Evolutionary conservation across 805 yeast species (phyloP), one percentile per base, ranked within the genome.

Genomic region (Candida sakaeoensis): DNA sequence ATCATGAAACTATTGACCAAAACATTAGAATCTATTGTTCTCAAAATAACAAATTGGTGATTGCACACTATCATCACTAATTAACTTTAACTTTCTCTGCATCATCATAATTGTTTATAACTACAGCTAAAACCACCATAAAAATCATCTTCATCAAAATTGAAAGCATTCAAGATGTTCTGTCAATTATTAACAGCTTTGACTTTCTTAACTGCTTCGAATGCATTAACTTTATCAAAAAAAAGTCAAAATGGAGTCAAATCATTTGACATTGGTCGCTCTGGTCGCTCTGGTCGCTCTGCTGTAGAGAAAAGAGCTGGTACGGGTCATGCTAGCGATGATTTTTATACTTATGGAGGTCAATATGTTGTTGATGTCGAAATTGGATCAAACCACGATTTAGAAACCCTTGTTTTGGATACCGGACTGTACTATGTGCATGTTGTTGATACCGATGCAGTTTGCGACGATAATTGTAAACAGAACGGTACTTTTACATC

Each of bases 361-460:
- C 15, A 6, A 12, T 29, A 29, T 10, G 16, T 9, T 3, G n/a
- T 18, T 5, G 22, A 29, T 9, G 22, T 33, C n/a, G 15, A 33
- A 13, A 15, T 33, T 23, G 29, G 37, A 3, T 33, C 29, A 3
- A 25, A 34, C 17, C 24, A 34, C 16, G 37, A 34, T 17, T 17
- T 15, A 5, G 23, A 16, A 12, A n/a, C 12, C 6, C 17, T 34
- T 8, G 6, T 8, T 5, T 26, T 36, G 10, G 33, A 36, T 36
- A 36, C 39, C 4, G 39, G 39, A 8, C 7, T 9, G 5, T 36
- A 8, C 8, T 13, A 14, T 6, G 10, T 24, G 9, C 25, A 27
- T 14, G 16, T 36, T 8, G 3, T 28, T 14, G 33, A 27, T n/a
- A 6, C 14, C 4, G 7, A 18, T 21, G 29, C 10, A 4, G 17